Evolutionary conservation across 2,329 filamentous ascomycete species (phyloP).

Genomic region (Colletotrichum lini): DNA sequence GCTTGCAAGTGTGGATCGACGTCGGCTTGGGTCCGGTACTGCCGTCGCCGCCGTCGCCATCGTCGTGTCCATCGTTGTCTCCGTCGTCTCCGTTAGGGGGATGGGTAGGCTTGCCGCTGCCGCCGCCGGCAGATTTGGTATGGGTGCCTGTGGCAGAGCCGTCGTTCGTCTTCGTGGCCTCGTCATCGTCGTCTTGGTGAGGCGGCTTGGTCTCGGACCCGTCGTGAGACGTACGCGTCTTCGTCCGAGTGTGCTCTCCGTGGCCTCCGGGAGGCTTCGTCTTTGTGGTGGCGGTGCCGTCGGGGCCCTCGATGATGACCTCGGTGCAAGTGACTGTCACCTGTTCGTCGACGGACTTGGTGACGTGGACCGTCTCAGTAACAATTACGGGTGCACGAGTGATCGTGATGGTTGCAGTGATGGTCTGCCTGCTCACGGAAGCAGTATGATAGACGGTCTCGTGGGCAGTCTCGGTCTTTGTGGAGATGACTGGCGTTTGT

Average conservation of each 20-base stretch:
- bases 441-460: slow-evolving; percentile 46
- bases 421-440: slow-evolving; percentile 36
- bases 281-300: slow-evolving; percentile 28
- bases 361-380: slow-evolving; percentile 31
- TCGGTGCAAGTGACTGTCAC: slow-evolving; percentile 37
- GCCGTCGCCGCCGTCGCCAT: background rate
- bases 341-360: slow-evolving; percentile 9
- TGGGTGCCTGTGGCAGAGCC: background rate
- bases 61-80: background rate
- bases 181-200: slow-evolving; percentile 9
- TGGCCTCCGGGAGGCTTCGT: slow-evolving; percentile 10
- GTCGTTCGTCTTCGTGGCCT: slow-evolving; percentile 10
- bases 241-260: slow-evolving; percentile 8
- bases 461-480: slow-evolving; percentile 23
- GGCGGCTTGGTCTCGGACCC: slow-evolving; percentile 15
- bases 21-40: slow-evolving; percentile 17
- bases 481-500: slow-evolving; percentile 34
- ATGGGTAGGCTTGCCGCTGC: slow-evolving; percentile 4
- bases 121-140: background rate
- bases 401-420: slow-evolving; percentile 43
- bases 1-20: slow-evolving; percentile 42
- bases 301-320: slow-evolving; percentile 26
- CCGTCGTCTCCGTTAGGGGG: slow-evolving; percentile 14
- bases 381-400: slow-evolving; percentile 22
- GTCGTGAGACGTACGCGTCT: background rate